Conservation (phyloP, 768 basidiomycete species). For the Collybia sp. region DNA sequence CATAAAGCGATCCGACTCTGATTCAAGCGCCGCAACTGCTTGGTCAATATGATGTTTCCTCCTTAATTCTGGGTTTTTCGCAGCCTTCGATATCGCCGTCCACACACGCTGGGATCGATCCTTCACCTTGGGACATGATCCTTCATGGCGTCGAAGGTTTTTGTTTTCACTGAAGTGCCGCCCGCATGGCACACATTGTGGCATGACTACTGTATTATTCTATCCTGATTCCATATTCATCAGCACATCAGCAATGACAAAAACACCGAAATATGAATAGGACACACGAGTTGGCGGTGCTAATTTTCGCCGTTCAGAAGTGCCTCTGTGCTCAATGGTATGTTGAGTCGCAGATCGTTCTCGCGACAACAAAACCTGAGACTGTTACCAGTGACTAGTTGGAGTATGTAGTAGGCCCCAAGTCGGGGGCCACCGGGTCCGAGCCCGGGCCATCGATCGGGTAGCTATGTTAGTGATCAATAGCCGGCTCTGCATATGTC, state of each 20-base stretch:
- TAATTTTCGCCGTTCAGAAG: neutral
- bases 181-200: slow-evolving; percentile 3
- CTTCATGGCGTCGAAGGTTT: slow-evolving; percentile 2
- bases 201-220: too few relatives aligned
- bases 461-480: too few relatives aligned
- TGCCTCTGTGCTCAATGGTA: neutral
- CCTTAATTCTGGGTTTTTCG: neutral
- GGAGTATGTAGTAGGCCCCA: too few relatives aligned
- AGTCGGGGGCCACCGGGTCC: too few relatives aligned
- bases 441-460: too few relatives aligned
- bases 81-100: neutral
- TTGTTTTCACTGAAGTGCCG: neutral
- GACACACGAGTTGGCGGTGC: neutral
- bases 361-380: neutral
- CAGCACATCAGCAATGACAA: neutral
- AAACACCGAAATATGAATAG: neutral
- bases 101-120: neutral
- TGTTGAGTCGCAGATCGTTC: neutral
- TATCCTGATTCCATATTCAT: neutral
- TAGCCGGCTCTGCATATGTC: too few relatives aligned
- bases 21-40: too few relatives aligned
- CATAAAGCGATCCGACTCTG: neutral
- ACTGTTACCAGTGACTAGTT: too few relatives aligned
- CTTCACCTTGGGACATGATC: slow-evolving; percentile 2
- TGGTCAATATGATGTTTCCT: too few relatives aligned